Percentiles rank a stretch among this genome's conserved stretches.
Evolutionary conservation across 768 basidiomycete genomes (phyloP).

Genomic region (Xerocomellus amylosporus): DNA sequence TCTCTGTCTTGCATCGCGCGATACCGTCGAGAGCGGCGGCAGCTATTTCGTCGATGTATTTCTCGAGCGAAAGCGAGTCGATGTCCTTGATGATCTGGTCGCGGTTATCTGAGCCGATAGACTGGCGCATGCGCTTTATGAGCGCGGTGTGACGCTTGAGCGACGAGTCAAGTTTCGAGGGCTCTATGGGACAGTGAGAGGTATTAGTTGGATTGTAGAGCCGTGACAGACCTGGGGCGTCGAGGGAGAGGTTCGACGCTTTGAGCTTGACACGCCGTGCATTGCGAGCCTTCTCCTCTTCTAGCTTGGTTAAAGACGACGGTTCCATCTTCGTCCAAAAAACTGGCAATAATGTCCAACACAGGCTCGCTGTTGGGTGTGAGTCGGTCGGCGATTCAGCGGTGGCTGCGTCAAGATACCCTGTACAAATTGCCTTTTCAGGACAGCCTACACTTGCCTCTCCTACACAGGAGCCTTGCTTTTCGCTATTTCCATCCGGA

Average conservation of each 20-base stretch:
- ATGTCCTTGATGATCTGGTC: slow-evolving; percentile 93
- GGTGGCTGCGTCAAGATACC: slow-evolving; percentile 9
- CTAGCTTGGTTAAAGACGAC: slow-evolving; percentile 34
- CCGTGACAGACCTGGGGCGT: slow-evolving; percentile 43
- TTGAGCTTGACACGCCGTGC: slow-evolving; percentile 58
- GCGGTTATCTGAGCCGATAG: slow-evolving; percentile 75
- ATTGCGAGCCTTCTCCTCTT: slow-evolving; percentile 53
- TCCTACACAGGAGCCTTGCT: background rate
- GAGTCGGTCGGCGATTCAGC: slow-evolving; percentile 10
- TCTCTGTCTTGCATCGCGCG: slow-evolving; percentile 84
- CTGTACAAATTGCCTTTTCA: slow-evolving; percentile 14
- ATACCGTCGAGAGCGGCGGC: slow-evolving; percentile 85
- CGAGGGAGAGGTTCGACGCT: slow-evolving; percentile 49
- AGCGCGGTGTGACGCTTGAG: slow-evolving; percentile 94
- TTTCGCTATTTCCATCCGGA: background rate
- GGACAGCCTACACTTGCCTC: background rate
- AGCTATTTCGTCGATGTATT: slow-evolving; percentile 94
- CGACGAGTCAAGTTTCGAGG: slow-evolving; percentile 85
- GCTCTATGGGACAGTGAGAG: slow-evolving; percentile 43
- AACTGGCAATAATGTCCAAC: slow-evolving; percentile 1
- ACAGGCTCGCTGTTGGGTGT: background rate
- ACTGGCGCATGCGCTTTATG: slow-evolving; percentile 89
- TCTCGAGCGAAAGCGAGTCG: slow-evolving; percentile 85
- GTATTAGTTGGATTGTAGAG: background rate
- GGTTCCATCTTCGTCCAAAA: slow-evolving; percentile 23